These are phyloP conservation scores for Xeromyces bisporus DNA, from an alignment of 495 filamentous ascomycete genomes.

Conservation along the genomic window DNA sequence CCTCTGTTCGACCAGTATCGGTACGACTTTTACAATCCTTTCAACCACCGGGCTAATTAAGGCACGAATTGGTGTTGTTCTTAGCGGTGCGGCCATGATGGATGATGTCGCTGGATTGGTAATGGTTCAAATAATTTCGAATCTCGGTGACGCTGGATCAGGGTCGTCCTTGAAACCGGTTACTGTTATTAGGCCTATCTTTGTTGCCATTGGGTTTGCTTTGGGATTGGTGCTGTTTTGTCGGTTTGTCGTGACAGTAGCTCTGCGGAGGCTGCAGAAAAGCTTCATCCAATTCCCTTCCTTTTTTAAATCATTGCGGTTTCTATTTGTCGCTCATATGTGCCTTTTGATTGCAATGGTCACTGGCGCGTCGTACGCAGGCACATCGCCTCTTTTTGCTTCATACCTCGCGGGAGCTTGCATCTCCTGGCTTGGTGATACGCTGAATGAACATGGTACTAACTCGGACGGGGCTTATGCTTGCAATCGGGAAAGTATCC, in stretches of 20 bases:
- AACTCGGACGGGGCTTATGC: too few relatives aligned
- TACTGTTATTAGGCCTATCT: constrained; percentile 39
- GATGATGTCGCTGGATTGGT: constrained; percentile 74
- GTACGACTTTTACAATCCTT: constrained; percentile 65
- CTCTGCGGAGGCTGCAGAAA: constrained; percentile 6
- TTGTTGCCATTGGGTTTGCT: constrained; percentile 40
- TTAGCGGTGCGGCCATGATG: constrained; percentile 59
- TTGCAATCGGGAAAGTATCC: too few relatives aligned
- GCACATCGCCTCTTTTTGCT: constrained; percentile 53
- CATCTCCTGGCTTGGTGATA: constrained; percentile 36
- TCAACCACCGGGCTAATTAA: constrained; percentile 34
- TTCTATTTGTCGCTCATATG: constrained; percentile 25
- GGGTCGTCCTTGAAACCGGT: constrained; percentile 17
- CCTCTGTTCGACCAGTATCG: constrained; percentile 57
- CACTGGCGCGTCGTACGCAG: constrained; percentile 41
- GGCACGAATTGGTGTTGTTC: constrained; percentile 51
- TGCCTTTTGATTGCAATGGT: constrained; percentile 35
- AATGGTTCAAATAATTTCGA: constrained; percentile 51
- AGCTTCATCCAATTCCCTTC: constrained; percentile 3
- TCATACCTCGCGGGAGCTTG: constrained; percentile 49
- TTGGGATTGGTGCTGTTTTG: constrained; percentile 29
- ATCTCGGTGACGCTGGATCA: constrained; percentile 25
- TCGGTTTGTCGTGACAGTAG: constrained; percentile 25
- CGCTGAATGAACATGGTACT: constrained; percentile 1
- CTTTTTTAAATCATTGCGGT: constrained; percentile 8